Evolutionary conservation across 2,329 filamentous ascomycete species (phyloP).

Genomic region (Paecilomyces sp.): DNA sequence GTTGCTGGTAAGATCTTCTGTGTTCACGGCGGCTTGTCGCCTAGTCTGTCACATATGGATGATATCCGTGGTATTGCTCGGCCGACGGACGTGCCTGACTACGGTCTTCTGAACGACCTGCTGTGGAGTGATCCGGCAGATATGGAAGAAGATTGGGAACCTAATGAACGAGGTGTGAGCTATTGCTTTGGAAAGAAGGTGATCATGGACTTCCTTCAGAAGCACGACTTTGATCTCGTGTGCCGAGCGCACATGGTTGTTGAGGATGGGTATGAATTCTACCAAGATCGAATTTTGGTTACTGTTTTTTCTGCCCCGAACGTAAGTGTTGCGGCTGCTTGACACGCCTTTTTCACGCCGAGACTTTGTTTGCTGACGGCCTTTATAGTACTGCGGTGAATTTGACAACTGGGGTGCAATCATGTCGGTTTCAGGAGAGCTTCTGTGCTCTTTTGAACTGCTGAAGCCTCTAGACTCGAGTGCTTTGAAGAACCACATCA

Average conservation of each 20-base stretch:
- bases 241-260: conserved; percentile 99
- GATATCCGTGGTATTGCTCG: conserved; percentile 94
- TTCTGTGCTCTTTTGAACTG: conserved; percentile 94
- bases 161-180: conserved; percentile 92
- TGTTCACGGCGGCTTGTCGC: conserved; percentile 89
- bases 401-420: conserved; percentile 99
- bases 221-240: conserved; percentile 94
- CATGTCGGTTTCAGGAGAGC: conserved; percentile 91
- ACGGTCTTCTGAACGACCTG: conserved; percentile 88
- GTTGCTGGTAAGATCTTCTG: conserved; percentile 97
- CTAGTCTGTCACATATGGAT: conserved; percentile 91
- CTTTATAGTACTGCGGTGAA: conserved; percentile 83
- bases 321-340: conserved; percentile 49
- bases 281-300: conserved; percentile 87
- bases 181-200: conserved; percentile 99
- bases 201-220: conserved; percentile 88
- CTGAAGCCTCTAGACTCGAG: conserved; percentile 94
- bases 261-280: conserved; percentile 98
- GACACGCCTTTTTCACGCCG: not conserved
- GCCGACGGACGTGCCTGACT: conserved; percentile 95
- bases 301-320: conserved; percentile 98
- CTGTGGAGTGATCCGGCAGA: conserved; percentile 97
- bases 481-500: conserved; percentile 96
- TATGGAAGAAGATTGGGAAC: conserved; percentile 97
- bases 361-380: conserved; percentile 15